Evolutionary conservation across 805 yeast genomes (phyloP).

Genomic region (Starmera caribaea): DNA sequence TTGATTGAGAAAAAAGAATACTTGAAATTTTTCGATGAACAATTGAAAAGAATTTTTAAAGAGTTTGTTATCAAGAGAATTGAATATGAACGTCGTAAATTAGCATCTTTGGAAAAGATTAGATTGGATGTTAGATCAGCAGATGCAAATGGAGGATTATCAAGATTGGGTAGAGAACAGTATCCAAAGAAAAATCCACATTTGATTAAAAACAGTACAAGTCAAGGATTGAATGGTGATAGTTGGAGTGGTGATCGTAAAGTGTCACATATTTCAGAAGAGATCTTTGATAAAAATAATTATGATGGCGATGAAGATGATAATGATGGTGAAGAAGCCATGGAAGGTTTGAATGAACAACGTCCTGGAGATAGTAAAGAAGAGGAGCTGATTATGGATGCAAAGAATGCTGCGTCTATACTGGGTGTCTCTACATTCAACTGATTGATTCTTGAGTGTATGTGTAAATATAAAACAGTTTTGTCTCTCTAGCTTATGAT

Average conservation of each 20-base stretch:
- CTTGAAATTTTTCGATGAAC: slow-evolving; percentile 44
- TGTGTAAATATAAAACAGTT: not conserved
- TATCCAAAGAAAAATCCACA: slow-evolving; percentile 25
- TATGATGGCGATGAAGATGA: slow-evolving; percentile 10
- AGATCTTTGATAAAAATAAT: slow-evolving; percentile 3
- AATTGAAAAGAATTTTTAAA: slow-evolving; percentile 44
- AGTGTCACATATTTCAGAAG: slow-evolving; percentile 19
- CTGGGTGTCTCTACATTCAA: slow-evolving; percentile 65
- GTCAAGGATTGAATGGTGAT: slow-evolving; percentile 44
- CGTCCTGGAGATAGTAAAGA: too few species aligned
- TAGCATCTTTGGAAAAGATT: slow-evolving; percentile 62
- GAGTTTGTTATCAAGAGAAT: slow-evolving; percentile 60
- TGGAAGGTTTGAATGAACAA: slow-evolving; percentile 1
- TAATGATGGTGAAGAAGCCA: slow-evolving; percentile 14
- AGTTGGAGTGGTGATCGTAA: slow-evolving; percentile 49
- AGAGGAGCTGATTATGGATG: slow-evolving; percentile 46
- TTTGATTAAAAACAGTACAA: slow-evolving; percentile 10
- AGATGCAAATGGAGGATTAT: slow-evolving; percentile 70
- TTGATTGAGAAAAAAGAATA: slow-evolving; percentile 59
- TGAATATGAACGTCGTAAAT: slow-evolving; percentile 76
- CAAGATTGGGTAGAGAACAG: slow-evolving; percentile 71
- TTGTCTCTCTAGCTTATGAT: too few species aligned
- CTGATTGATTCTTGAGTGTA: slow-evolving; percentile 14
- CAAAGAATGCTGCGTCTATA: slow-evolving; percentile 73
- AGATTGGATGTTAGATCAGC: slow-evolving; percentile 66